Evolutionary conservation across 2,329 filamentous ascomycete genomes (phyloP).

Genomic region (Arthrinium phaeospermum): DNA sequence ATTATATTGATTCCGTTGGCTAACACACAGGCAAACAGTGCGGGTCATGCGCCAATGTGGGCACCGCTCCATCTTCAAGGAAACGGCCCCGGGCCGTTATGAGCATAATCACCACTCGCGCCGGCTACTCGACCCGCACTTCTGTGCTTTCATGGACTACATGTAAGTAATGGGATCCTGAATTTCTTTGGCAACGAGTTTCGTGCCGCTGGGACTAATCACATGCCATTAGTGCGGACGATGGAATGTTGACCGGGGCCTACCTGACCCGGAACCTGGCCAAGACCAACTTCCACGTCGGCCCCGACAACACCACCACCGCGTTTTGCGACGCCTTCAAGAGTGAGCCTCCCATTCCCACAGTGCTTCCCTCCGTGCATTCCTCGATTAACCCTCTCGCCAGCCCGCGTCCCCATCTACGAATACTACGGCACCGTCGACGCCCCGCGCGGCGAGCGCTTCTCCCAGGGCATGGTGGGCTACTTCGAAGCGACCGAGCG

Average conservation of each 20-base stretch:
- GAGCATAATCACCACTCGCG: neutral
- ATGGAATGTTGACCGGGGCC: neutral
- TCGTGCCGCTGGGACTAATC: neutral
- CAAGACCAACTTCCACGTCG: neutral
- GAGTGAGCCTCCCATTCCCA: neutral
- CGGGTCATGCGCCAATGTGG: neutral
- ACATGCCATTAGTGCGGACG: neutral
- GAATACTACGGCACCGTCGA: slow-evolving; percentile 11
- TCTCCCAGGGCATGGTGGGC: neutral
- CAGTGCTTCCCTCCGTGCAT: no score
- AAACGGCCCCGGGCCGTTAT: neutral
- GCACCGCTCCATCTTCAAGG: neutral
- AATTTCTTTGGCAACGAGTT: neutral
- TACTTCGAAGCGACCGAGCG: slow-evolving; percentile 1
- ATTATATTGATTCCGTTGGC: rapidly evolving
- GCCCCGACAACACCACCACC: neutral
- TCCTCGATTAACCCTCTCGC: neutral
- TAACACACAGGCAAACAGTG: neutral
- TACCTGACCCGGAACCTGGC: neutral
- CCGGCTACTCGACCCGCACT: neutral
- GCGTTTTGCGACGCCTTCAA: neutral
- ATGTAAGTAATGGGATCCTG: neutral
- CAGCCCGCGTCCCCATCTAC: neutral
- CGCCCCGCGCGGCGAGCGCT: neutral
- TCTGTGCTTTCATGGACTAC: neutral